Evolutionary conservation across 169 alveolate species (phyloP), one percentile per base, ranked within the genome.

Genomic region (Cryptosporidium tyzzeri): DNA sequence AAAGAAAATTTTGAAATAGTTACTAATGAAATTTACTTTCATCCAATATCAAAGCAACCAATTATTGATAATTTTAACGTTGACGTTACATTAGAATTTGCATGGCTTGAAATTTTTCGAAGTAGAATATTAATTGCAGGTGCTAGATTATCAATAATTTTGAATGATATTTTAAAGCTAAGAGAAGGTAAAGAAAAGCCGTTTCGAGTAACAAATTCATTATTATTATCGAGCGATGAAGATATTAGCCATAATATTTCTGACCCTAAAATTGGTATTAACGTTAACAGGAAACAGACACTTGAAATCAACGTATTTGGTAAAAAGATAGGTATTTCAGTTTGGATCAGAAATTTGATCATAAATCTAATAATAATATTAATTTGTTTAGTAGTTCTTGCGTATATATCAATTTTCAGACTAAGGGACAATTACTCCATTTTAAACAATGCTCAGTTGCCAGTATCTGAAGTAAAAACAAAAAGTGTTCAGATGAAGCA

Each of bases 111-210:
- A 86, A 93, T 26, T 61, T 94, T 95, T 35, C 58, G 94, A 75
- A 71, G 70, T 65, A 95, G 94, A 45, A 94, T 95, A 37, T 93
- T 95, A 70, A 75, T 93, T 45, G 97, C 96, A 14, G 97, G 97
- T 8, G 96, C 97, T 3, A 71, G 97, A 26, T 84, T 94, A 50
- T 94, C 96, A 18, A 94, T 95, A 35, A 80, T 94, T 33, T 61
- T 95, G 44, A 95, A 95, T 91, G 91, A 93, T 69, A 93, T 95
- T 23, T 94, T 95, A 18, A 80, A 65, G 21, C 33, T 45, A 14
- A 59, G 89, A 41, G 89, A 80, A 44, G 89, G 89, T 33, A 80
- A 62, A 44, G 89, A 62, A 44, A 80, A 80, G n/a, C 73, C 89
- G 35, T 80, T 80, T 48, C 62, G 89, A 80, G 23, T 26, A 29